Evolutionary conservation across 2,329 filamentous ascomycete species (phyloP), one percentile per base, ranked within the genome.

Genomic region (Acarospora socialis): DNA sequence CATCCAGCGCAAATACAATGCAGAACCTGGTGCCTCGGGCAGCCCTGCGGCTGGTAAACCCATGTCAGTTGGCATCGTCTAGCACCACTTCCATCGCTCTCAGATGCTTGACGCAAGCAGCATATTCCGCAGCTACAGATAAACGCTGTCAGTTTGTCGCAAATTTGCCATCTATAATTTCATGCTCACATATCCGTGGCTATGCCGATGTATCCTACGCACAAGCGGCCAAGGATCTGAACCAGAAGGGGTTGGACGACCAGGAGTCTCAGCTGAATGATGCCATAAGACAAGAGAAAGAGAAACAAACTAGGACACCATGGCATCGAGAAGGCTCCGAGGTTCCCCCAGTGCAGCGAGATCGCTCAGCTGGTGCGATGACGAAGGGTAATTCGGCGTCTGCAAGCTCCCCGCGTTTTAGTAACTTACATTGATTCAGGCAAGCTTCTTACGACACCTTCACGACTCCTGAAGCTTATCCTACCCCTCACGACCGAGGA

Each of bases 401-500:
- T 34, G 9, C 19, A 26, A 12, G 4, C 15, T 15, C 13, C 7
- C 20, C 3, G n/a, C 10, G 8, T 6, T 15, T 17, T 20, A 12
- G 14, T 7, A 24, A 6, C 12, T 15, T 34, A 23, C 12, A 7
- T 21, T 35, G 12, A 32, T 12, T 5, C 23, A 43, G 41, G 41
- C 21, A 43, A 43, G 30, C 39, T 43, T 9, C 30, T 43, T 7
- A 43, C 41, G 7, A 43, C 41, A 4, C 41, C 41, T 5, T 43
- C 41, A 10, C 41, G 41, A 8, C 39, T 43, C 14, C 67, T 92
- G 30, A 90, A 90, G 53, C 65, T 92, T 9, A 76, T 90, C 10
- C 63, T 92, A 0, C 83, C 82, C 0, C 63, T 92, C 16, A 73
- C 71, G 0, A 76, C 70, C 0, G 56, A 63, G 27, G 72, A 76